Base-by-base conservation (phyloP, 75 land plant species). In the Picea glauca region DNA sequence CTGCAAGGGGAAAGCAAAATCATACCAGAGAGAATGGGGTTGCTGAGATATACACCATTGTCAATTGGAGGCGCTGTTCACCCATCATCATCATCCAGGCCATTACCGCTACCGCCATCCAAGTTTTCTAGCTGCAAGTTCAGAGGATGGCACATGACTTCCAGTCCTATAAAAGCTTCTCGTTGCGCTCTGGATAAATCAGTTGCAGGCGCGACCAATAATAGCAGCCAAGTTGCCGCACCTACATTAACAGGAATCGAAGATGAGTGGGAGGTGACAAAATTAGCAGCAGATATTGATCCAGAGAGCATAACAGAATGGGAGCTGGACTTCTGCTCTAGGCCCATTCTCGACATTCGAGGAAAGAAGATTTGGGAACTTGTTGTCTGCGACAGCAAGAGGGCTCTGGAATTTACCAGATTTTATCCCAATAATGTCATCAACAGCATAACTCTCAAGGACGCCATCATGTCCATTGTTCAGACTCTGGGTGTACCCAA, bases 321-420 rank as follows among this genome's bases (percentile, higher is more conserved):
- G 99, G 98, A 97, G 75, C 64, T 97, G 77, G 99, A 97, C 75
- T 97, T 97, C 73, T 97, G 98, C 86, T 97, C 99, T 0, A 84
- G 99, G 33, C 99, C 99, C 11, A 95, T 97, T 43, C 77, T 97
- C 17, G 99, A 97, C 84, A 87, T 78, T 6, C 86, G 99, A 68
- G 99, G 99, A 23, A 97, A 97, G 87, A 93, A 93, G 89, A 15
- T 97, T 13, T 97, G 99, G 99, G 99, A 97, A 86, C 94, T 97
- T 64, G 87, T 93, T 35, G 91, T 93, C 2, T 97, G 99, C 62
- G 99, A 97, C 80, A 58, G 76, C 58, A 80, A 82, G 7, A 81
- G 94, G 32, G 91, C 89, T 58, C 89, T 97, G 62, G 92, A 95
- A 82, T 95, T 88, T 77, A 85, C 98, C 1, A 87, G 90, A 70